Evolutionary conservation across 23 red algal genomes (phyloP).

Genomic region (Cyanidioschyzon merolae): DNA sequence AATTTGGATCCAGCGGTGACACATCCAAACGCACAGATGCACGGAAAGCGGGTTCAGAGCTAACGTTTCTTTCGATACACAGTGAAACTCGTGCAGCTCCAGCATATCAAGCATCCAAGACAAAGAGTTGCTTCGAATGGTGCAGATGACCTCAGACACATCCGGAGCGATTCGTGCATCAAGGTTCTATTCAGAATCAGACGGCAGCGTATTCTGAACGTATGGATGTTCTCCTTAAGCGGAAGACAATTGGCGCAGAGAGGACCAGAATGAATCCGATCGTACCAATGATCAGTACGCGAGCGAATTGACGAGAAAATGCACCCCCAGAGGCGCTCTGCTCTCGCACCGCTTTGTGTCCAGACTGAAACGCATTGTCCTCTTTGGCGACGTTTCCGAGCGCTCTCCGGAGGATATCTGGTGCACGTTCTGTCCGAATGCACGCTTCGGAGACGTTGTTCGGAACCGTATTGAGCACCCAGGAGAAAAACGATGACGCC

Average conservation of each 20-base stretch:
- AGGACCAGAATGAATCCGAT: neutral
- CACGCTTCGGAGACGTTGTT: slow-evolving; percentile 10
- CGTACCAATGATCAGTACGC: neutral
- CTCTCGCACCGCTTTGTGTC: neutral
- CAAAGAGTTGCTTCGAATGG: too few relatives aligned
- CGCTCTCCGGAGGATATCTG: neutral
- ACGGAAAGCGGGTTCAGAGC: too few relatives aligned
- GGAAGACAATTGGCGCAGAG: neutral
- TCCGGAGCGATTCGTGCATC: too few relatives aligned
- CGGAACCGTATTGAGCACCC: neutral
- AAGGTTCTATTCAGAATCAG: too few relatives aligned
- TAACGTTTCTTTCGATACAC: too few relatives aligned
- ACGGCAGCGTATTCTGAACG: too few relatives aligned
- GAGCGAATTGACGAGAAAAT: neutral
- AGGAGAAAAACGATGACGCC: neutral
- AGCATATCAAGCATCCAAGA: too few relatives aligned
- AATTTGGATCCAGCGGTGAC: too few relatives aligned
- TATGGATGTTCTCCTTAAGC: too few relatives aligned
- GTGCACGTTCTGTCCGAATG: neutral
- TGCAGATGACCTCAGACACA: too few relatives aligned
- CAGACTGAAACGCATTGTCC: neutral
- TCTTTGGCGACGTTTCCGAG: neutral
- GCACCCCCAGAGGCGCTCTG: neutral
- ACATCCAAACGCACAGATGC: too few relatives aligned
- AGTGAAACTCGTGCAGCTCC: too few relatives aligned